Evolutionary conservation across 768 basidiomycete genomes (phyloP), one percentile per base, ranked within the genome.

Genomic region (Tricholoma matsutake): DNA sequence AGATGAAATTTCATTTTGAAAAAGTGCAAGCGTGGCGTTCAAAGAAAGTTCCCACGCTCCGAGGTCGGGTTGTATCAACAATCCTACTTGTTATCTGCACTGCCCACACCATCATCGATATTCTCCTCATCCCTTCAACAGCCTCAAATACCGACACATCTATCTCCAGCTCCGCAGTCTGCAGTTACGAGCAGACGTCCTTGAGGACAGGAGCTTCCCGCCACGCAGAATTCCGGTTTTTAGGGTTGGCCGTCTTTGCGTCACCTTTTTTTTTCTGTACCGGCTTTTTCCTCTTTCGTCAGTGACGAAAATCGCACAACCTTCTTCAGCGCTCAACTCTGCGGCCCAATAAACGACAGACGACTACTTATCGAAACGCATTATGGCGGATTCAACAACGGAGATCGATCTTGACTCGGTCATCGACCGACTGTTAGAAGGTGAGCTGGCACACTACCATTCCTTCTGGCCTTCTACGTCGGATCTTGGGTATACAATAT

Each of bases 341-440:
- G 37, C 29, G 54, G 58, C 55, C 51, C 60, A 58, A 51, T 45
- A n/a, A 58, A 51, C 55, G 13, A 49, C 62, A 60, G 56, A 56
- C 35, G 54, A 61, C 55, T 49, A 34, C 29, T 63, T 56, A 61
- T 47, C 62, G 61, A 58, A 49, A 64, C 64, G 60, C 73, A 69
- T 51, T 59, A 92, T 92, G 91, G 86, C 90, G 71, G 91, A 93
- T 70, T 80, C 87, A 67, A 79, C 85, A 63, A 90, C 89, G 72
- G 96, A 98, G 76, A 96, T 99, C 78, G 96, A 99, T 85, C 86
- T 98, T 64, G 96, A 99, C 83, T 96, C 94, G 76, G 94, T 99
- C 82, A 98, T 99, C 72, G 96, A 98, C 87, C 86, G 95, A 63
- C 83, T 98, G 64, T 82, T 98, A 65, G 96, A 98, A 89, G 96